Evolutionary conservation across 1,284 basidiomycete genomes (phyloP), one percentile per base, ranked within the genome.

Genomic region (Tylopilus sp.): DNA sequence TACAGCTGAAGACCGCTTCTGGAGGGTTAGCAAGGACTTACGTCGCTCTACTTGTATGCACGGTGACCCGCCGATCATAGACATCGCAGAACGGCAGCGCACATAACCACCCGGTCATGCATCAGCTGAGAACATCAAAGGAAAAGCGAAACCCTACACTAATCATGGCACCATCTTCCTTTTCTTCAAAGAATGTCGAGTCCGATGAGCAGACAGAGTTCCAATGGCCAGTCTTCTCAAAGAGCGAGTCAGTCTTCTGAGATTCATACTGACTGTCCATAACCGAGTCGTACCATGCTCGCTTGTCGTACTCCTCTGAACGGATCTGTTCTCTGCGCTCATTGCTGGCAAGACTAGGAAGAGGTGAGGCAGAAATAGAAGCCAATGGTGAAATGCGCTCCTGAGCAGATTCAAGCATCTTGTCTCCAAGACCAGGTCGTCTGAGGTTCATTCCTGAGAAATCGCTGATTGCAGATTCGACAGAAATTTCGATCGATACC

Each of bases 381-480:
- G 84, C 78, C 35, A 94, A 83, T 1, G 90, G 87, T 66, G 87
- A 84, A 7, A 85, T 86, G 53, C 83, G 84, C 58, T 90, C 89
- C 13, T 80, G 82, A n/a, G 82, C 82, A 27, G 83, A 86, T 37
- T 91, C 88, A 74, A 95, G 93, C 93, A 95, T 95, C 83, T 94
- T 93, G 75, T 95, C 94, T 0, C 94, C 93, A 6, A 95, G 79
- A 4, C 90, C 92, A 4, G 93, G 93, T 29, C 93, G 85, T 6
- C 84, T 89, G 7, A 92, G 77, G 17, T 85, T 83, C 70, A 83
- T 79, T 6, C 82, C 84, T 5, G 90, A 90, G 70, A 86, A 86
- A 64, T 89, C 87, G 66, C 92, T 94, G 72, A 84, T 80, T 42
- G 86, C 77, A 0, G 92, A 94, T 70, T 93, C 92, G 6, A 84